phyloP scores from a whole-genome alignment of 2,329 filamentous ascomycete genomes.

The Paecilomyces niveus region DNA sequence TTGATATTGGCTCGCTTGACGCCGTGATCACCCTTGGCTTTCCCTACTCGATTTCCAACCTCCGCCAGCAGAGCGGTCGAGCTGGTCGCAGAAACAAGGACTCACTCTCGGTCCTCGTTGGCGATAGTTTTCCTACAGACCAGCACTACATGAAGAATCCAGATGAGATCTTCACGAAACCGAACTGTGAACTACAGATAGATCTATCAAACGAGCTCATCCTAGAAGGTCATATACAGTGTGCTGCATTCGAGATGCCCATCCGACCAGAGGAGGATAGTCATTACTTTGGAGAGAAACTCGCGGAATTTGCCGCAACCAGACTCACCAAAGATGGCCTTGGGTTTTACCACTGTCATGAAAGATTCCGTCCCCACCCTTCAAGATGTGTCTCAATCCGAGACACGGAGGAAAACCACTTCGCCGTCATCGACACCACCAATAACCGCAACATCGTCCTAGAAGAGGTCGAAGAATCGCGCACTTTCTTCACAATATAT shows the following conservation, averaged over 20 bases:
- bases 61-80: slow-evolving; percentile 88
- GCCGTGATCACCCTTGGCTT: slow-evolving; percentile 93
- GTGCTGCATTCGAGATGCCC: slow-evolving; percentile 91
- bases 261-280: slow-evolving; percentile 70
- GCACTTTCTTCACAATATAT: slow-evolving; percentile 94
- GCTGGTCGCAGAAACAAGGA: slow-evolving; percentile 90
- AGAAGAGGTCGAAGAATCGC: slow-evolving; percentile 90
- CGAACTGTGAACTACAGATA: slow-evolving; percentile 81
- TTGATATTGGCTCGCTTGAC: slow-evolving; percentile 91
- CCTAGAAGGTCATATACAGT: slow-evolving; percentile 89
- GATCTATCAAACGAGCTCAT: slow-evolving; percentile 90
- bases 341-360: slow-evolving; percentile 85
- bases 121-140: slow-evolving; percentile 82
- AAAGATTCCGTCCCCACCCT: slow-evolving; percentile 77
- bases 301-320: slow-evolving; percentile 64
- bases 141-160: slow-evolving; percentile 98
- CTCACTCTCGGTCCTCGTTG: slow-evolving; percentile 81
- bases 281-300: slow-evolving; percentile 69
- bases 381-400: slow-evolving; percentile 80
- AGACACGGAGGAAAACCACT: slow-evolving; percentile 85
- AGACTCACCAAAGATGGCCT: slow-evolving; percentile 65
- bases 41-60: slow-evolving; percentile 88
- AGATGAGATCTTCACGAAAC: slow-evolving; percentile 81
- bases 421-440: slow-evolving; percentile 81
- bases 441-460: slow-evolving; percentile 76